Evolutionary conservation across 306 rosid genomes (phyloP).

Genomic region (Ammopiptanthus mongolicus): DNA sequence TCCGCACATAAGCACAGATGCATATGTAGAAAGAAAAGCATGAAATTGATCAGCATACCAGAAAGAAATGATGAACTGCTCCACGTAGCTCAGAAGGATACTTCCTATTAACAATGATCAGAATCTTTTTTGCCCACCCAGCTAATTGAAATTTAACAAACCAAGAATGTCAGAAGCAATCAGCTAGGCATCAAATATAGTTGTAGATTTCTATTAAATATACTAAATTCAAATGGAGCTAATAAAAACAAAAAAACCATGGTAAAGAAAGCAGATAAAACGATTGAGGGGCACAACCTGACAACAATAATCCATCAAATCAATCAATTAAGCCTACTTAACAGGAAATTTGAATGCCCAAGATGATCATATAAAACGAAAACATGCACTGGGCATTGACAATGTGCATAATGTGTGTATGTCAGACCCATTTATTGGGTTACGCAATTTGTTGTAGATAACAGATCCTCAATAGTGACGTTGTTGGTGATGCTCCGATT

Average conservation of each 20-base stretch:
- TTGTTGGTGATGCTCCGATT: neutral
- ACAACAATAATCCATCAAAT: neutral
- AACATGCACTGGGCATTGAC: neutral
- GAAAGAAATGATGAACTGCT: slow-evolving; percentile 67
- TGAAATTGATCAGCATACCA: slow-evolving; percentile 38
- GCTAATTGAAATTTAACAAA: slow-evolving; percentile 43
- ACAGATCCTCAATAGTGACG: neutral
- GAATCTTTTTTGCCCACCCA: slow-evolving; percentile 62
- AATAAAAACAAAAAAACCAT: neutral
- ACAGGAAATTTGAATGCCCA: neutral
- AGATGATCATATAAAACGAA: neutral
- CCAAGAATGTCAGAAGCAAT: slow-evolving; percentile 20
- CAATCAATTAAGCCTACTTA: neutral
- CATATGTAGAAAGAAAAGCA: neutral
- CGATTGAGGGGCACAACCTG: neutral
- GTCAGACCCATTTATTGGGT: neutral
- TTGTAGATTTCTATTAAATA: neutral
- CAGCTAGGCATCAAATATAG: slow-evolving; percentile 13
- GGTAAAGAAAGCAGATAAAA: neutral
- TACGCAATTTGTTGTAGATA: neutral
- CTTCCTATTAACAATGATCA: slow-evolving; percentile 47
- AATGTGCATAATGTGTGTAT: neutral
- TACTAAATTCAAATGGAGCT: neutral
- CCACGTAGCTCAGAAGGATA: slow-evolving; percentile 77
- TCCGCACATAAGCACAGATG: neutral